phyloP scores from a whole-genome alignment of 331 rosid species.

The Prunus yedoensis region DNA sequence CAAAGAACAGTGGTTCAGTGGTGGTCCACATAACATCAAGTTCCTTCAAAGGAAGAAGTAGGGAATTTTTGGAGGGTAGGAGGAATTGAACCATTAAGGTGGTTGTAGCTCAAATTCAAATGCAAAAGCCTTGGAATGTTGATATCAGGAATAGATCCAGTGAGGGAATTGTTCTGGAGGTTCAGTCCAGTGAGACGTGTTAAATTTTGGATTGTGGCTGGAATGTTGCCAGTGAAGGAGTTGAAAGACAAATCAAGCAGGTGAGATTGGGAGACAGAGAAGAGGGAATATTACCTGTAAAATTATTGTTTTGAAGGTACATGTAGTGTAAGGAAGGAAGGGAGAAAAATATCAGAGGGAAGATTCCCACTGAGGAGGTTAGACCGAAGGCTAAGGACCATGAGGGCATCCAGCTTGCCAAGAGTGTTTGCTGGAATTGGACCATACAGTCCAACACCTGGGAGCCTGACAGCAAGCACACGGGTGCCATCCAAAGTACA shows the following conservation, averaged over 20 bases:
- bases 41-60: conserved; percentile 63
- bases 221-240: conserved; percentile 66
- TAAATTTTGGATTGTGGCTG: conserved; percentile 47
- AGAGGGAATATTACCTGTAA: conserved; percentile 62
- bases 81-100: conserved; percentile 75
- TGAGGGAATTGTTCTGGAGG: conserved; percentile 69
- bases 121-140: conserved; percentile 48
- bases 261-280: conserved; percentile 48
- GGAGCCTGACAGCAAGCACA: conserved; percentile 65
- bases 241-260: conserved; percentile 71
- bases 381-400: conserved; percentile 70
- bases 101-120: conserved; percentile 75
- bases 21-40: conserved; percentile 65
- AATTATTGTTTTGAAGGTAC: conserved; percentile 63
- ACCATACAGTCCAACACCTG: conserved; percentile 70
- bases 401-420: conserved; percentile 60
- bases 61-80: conserved; percentile 51
- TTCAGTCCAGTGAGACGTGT: conserved; percentile 48
- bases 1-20: conserved; percentile 53
- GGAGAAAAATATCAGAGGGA: conserved; percentile 63
- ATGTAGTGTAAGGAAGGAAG: conserved; percentile 62
- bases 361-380: conserved; percentile 63
- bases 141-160: conserved; percentile 64
- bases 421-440: conserved; percentile 65
- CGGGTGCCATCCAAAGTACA: conserved; percentile 52